phyloP scores from a whole-genome alignment of 352 stramenopile species.

The Peronospora destructor region DNA sequence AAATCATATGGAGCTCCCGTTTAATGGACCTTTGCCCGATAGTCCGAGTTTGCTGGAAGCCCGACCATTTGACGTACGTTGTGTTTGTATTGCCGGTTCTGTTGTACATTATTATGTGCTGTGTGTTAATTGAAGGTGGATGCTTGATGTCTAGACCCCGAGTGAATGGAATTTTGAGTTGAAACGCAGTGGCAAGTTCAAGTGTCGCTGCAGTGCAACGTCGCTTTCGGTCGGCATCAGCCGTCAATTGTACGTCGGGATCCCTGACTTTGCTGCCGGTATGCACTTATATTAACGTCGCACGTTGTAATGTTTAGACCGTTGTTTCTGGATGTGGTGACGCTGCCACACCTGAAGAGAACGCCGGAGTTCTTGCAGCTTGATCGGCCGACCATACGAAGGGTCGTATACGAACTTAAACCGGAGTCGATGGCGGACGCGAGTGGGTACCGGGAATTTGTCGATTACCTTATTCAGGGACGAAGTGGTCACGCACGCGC shows the following conservation, averaged over 20 bases:
- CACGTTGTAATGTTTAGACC: slow-evolving; percentile 32
- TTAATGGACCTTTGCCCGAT: slow-evolving; percentile 19
- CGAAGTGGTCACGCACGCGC: slow-evolving; percentile 40
- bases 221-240: slow-evolving; percentile 25
- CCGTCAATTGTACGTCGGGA: slow-evolving; percentile 24
- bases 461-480: slow-evolving; percentile 53
- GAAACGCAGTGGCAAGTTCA: slow-evolving; percentile 30
- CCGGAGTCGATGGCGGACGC: slow-evolving; percentile 49
- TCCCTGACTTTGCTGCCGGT: background rate
- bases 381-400: slow-evolving; percentile 37
- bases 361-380: slow-evolving; percentile 64
- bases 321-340: slow-evolving; percentile 50
- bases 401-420: slow-evolving; percentile 62
- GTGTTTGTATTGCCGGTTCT: background rate
- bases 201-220: slow-evolving; percentile 30
- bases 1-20: slow-evolving; percentile 16
- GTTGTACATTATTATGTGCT: background rate
- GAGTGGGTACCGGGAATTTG: slow-evolving; percentile 54
- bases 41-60: slow-evolving; percentile 31
- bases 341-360: slow-evolving; percentile 52
- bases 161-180: slow-evolving; percentile 37
- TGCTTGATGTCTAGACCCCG: slow-evolving; percentile 20
- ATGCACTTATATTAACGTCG: slow-evolving; percentile 7
- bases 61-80: slow-evolving; percentile 25
- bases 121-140: slow-evolving; percentile 1